A percentile compares a stretch with the other conserved stretches of the same genome.
Evolutionary conservation across 1,139 yeast species (phyloP).

Genomic region (Pichia sp.): DNA sequence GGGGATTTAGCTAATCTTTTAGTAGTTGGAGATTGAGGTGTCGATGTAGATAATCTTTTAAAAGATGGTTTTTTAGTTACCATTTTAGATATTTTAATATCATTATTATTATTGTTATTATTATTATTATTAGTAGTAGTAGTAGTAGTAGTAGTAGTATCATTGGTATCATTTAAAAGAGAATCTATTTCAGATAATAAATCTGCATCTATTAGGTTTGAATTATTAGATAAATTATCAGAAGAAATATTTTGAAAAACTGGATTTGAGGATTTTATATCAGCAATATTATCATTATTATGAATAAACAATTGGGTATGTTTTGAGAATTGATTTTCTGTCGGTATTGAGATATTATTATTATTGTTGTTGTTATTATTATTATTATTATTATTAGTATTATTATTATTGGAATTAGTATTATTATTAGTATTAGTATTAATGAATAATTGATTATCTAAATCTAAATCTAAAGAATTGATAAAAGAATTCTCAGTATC

Average conservation of each 20-base stretch:
- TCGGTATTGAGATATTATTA: neutral
- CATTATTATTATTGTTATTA: no score
- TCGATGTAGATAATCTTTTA: constrained; percentile 5
- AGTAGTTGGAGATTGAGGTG: constrained; percentile 4
- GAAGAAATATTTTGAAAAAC: neutral
- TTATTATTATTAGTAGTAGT: neutral
- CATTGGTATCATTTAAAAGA: neutral
- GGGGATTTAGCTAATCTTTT: constrained; percentile 7
- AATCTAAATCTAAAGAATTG: no score
- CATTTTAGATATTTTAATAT: neutral
- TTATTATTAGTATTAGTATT: no score
- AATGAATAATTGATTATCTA: no score
- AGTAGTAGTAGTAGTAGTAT: neutral
- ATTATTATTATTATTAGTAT: no score
- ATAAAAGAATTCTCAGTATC: no score
- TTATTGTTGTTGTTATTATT: neutral
- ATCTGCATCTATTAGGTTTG: neutral
- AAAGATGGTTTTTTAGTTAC: constrained; percentile 4
- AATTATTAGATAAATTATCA: neutral
- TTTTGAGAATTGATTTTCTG: no score
- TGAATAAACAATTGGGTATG: no score
- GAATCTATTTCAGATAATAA: constrained; percentile 7
- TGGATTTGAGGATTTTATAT: neutral
- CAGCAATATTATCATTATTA: neutral
- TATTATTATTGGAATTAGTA: neutral